These are phyloP conservation scores for Darksidea phi DNA, from an alignment of 495 filamentous ascomycete species.

Conservation along the genomic window DNA sequence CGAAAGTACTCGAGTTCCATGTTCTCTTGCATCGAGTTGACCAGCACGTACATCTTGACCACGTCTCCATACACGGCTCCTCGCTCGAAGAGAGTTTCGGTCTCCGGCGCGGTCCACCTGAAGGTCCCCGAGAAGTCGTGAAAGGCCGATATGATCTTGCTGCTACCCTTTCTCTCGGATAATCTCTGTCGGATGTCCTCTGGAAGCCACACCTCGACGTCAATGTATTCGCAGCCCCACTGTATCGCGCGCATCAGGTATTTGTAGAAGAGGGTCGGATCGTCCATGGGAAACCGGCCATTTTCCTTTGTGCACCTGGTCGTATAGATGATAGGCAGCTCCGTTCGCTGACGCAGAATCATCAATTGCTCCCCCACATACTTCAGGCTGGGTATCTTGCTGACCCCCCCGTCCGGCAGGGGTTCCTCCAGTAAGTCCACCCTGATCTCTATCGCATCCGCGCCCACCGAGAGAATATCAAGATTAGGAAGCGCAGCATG, in stretches of 20 bases:
- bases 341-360: conserved; percentile 75
- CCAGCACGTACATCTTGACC: conserved; percentile 84
- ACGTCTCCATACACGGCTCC: conserved; percentile 75
- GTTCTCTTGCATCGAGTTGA: conserved; percentile 73
- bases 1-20: conserved; percentile 87
- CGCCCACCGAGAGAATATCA: conserved; percentile 79
- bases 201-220: conserved; percentile 82
- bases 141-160: conserved; percentile 80
- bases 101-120: conserved; percentile 73
- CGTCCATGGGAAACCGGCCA: conserved; percentile 78
- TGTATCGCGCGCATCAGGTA: conserved; percentile 77
- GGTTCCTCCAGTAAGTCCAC: conserved; percentile 79
- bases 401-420: conserved; percentile 54
- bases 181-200: conserved; percentile 67
- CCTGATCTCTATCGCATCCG: conserved; percentile 78
- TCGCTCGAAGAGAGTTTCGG: conserved; percentile 65
- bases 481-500: conserved; percentile 79
- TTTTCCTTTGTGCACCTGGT: conserved; percentile 77
- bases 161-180: conserved; percentile 68
- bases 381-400: conserved; percentile 68
- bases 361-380: conserved; percentile 85
- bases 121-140: conserved; percentile 82
- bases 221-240: conserved; percentile 85
- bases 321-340: conserved; percentile 83
- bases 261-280: conserved; percentile 68